A percentile compares a stretch with the other conserved stretches of the same genome.
These are phyloP conservation scores for Metroxylon sagu DNA, from an alignment of 176 grass and related monocot genomes.

Conservation along the genomic window DNA sequence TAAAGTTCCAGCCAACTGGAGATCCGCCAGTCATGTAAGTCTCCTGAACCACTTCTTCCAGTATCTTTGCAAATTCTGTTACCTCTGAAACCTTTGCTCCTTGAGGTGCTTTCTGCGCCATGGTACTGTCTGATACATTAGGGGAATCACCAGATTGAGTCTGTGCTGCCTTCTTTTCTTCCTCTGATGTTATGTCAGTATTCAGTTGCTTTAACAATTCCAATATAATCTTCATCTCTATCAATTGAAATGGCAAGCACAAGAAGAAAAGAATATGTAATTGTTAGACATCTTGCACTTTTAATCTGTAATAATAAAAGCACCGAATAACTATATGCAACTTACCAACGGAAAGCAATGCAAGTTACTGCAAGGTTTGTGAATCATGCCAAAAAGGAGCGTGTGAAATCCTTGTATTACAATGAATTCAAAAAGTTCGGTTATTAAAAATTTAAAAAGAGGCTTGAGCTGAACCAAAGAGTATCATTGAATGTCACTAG, in stretches of 20 bases:
- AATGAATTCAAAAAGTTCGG: too few species aligned
- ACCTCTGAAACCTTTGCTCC: conserved; percentile 3
- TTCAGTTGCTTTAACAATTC: conserved; percentile 53
- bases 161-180: conserved; percentile 18
- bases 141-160: background rate
- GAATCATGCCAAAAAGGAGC: too few species aligned
- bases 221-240: conserved; percentile 46
- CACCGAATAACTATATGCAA: too few species aligned
- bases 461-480: too few species aligned
- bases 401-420: too few species aligned
- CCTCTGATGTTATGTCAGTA: conserved; percentile 22
- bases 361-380: too few species aligned
- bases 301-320: too few species aligned
- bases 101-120: background rate
- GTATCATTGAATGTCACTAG: too few species aligned
- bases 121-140: conserved; percentile 11
- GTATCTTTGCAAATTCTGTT: conserved; percentile 27
- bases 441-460: too few species aligned
- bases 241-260: background rate
- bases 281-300: too few species aligned
- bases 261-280: background rate
- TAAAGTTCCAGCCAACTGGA: conserved; percentile 71
- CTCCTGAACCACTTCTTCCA: conserved; percentile 31
- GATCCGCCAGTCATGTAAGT: conserved; percentile 82
- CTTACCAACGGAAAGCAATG: too few species aligned